Percentiles rank a stretch among this genome's conserved stretches.
Evolutionary conservation across 1,139 yeast genomes (phyloP).

Genomic region (Yamadazyma jaroonii): DNA sequence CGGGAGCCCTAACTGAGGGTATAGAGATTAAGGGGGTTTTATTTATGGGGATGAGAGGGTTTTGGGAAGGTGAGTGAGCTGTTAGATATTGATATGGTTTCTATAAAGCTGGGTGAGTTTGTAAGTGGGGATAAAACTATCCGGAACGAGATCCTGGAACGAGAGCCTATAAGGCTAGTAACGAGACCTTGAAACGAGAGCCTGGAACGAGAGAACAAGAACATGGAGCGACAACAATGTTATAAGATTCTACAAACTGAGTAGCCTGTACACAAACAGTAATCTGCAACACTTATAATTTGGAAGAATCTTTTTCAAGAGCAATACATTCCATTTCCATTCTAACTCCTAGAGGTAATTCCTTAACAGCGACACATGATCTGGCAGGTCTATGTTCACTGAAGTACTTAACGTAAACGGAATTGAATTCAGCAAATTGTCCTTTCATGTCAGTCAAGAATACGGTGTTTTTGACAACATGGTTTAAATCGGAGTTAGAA

Average conservation of each 20-base stretch:
- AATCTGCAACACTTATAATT: conserved; percentile 25
- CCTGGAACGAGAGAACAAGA: too few species aligned
- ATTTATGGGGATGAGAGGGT: not conserved
- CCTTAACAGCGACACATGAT: conserved; percentile 89
- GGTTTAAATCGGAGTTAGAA: conserved; percentile 76
- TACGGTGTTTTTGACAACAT: conserved; percentile 80
- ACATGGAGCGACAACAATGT: too few species aligned
- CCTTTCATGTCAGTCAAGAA: conserved; percentile 82
- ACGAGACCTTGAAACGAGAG: too few species aligned
- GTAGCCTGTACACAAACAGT: too few species aligned
- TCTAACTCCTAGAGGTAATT: conserved; percentile 79
- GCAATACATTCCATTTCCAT: conserved; percentile 81
- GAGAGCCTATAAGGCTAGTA: too few species aligned
- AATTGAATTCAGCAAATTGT: conserved; percentile 78
- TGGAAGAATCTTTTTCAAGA: conserved; percentile 47
- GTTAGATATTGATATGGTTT: too few species aligned
- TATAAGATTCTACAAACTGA: too few species aligned
- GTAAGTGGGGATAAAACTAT: too few species aligned
- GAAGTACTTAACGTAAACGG: conserved; percentile 80
- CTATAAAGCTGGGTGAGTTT: too few species aligned
- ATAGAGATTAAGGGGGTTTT: not conserved
- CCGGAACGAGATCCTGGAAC: too few species aligned
- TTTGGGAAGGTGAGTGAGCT: too few species aligned
- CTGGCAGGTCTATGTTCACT: conserved; percentile 87
- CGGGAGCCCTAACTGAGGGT: conserved; percentile 3